Percentiles rank a stretch among this genome's conserved stretches.
Conservation (phyloP, 23 red algal species). For the Gracilaria domingensis region DNA sequence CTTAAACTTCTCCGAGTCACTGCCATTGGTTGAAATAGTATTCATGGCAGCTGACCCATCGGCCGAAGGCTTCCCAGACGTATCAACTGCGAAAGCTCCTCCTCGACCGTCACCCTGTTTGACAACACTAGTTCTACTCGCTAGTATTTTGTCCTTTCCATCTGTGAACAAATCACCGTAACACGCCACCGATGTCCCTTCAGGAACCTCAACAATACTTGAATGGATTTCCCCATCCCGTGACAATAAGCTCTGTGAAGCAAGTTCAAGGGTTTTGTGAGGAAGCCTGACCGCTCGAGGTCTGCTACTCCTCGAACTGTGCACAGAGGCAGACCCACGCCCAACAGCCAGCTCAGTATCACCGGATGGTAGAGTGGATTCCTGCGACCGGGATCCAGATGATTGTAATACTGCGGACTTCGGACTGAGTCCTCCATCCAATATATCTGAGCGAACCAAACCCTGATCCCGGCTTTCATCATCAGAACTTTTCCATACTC, state of each 20-base stretch:
- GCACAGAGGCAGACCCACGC: slow-evolving; percentile 1
- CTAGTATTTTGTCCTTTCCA: slow-evolving; percentile 8
- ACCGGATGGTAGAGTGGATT: slow-evolving; percentile 52
- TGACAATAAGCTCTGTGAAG: neutral
- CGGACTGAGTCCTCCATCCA: slow-evolving; percentile 1
- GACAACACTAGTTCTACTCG: neutral
- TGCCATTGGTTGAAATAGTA: neutral
- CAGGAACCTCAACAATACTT: slow-evolving; percentile 4
- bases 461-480: slow-evolving; percentile 28
- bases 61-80: neutral
- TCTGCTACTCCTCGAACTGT: slow-evolving; percentile 20
- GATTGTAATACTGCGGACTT: neutral
- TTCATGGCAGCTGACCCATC: neutral
- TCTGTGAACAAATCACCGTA: slow-evolving; percentile 44
- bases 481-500: slow-evolving; percentile 61
- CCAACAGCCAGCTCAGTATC: slow-evolving; percentile 49
- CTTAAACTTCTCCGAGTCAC: neutral
- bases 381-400: slow-evolving; percentile 11
- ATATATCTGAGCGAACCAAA: slow-evolving; percentile 18
- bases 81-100: slow-evolving; percentile 33
- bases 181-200: slow-evolving; percentile 39
- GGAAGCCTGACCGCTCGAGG: slow-evolving; percentile 34
- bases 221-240: slow-evolving; percentile 23
- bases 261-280: neutral
- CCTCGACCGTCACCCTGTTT: slow-evolving; percentile 1